These are phyloP conservation scores for Pythium grandisporangium DNA, from an alignment of 352 stramenopile species.

Conservation along the genomic window DNA sequence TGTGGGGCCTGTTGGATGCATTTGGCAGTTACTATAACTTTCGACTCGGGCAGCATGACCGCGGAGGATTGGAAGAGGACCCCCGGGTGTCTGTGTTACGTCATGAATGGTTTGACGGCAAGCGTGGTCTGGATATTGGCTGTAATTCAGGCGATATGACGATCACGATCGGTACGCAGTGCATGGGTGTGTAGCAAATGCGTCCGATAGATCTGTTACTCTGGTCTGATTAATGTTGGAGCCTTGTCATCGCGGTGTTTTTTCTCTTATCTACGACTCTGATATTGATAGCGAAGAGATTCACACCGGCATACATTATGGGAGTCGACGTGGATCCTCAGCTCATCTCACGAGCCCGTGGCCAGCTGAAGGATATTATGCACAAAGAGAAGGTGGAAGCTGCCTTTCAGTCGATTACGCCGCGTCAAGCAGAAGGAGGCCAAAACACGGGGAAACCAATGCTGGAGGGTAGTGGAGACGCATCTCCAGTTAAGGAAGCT, in stretches of 20 bases:
- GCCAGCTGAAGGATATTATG: constrained; percentile 53
- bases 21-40: constrained; percentile 78
- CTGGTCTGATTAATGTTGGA: not conserved
- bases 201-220: not conserved
- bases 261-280: too few relatives aligned
- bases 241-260: too few relatives aligned
- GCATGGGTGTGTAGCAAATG: not conserved
- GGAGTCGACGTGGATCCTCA: constrained; percentile 67
- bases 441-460: too few relatives aligned
- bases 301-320: constrained; percentile 47
- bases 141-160: constrained; percentile 81
- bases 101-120: constrained; percentile 52
- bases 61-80: constrained; percentile 41
- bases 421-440: not conserved
- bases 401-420: constrained; percentile 34
- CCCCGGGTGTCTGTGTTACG: constrained; percentile 47
- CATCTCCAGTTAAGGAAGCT: not conserved
- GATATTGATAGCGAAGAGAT: constrained; percentile 25
- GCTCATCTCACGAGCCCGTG: constrained; percentile 47
- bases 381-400: constrained; percentile 45
- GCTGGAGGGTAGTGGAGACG: too few relatives aligned
- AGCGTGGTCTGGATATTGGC: constrained; percentile 64
- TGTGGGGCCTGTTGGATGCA: not conserved
- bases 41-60: constrained; percentile 43
- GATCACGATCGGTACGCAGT: constrained; percentile 38